Percentiles rank a stretch among this genome's conserved stretches.
These are phyloP conservation scores for Acanthamoeba triangularis DNA, from an alignment of 208 protist species.

Conservation along the genomic window DNA sequence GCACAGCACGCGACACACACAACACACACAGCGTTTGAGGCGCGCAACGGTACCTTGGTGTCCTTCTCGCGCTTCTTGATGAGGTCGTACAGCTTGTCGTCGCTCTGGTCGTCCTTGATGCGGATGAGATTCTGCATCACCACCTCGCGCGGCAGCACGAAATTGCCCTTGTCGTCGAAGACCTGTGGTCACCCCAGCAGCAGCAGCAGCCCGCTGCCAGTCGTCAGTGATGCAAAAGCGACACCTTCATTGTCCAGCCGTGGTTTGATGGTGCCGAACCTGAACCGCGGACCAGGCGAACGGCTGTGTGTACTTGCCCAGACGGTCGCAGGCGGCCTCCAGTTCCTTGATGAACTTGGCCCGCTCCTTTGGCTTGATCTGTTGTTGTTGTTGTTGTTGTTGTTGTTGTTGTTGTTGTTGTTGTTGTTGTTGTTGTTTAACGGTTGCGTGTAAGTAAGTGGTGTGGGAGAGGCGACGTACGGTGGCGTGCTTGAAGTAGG, in stretches of 20 bases:
- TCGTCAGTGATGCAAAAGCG: neutral
- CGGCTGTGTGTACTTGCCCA: conserved; percentile 57
- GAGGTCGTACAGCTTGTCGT: conserved; percentile 55
- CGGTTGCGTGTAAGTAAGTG: neutral
- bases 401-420: too few species aligned
- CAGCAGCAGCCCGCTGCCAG: too few species aligned
- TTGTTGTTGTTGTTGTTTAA: neutral
- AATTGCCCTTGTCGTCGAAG: conserved; percentile 54
- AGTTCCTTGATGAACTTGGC: conserved; percentile 51
- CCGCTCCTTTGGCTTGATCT: conserved; percentile 65
- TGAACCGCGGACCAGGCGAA: conserved; percentile 61
- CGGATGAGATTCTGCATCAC: conserved; percentile 26
- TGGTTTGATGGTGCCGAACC: neutral
- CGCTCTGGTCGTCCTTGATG: conserved; percentile 28
- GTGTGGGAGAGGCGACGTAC: neutral
- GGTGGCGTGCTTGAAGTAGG: conserved; percentile 65
- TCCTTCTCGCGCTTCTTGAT: conserved; percentile 65
- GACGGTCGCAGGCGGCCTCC: conserved; percentile 20
- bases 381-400: neutral
- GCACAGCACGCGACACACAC: neutral
- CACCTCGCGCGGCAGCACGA: neutral
- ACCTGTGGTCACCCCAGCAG: neutral
- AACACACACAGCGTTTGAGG: neutral
- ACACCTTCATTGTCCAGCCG: neutral
- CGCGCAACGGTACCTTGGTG: neutral